Evolutionary conservation across 2,329 filamentous ascomycete species (phyloP).

Genomic region (Cladophialophora chaetospira): DNA sequence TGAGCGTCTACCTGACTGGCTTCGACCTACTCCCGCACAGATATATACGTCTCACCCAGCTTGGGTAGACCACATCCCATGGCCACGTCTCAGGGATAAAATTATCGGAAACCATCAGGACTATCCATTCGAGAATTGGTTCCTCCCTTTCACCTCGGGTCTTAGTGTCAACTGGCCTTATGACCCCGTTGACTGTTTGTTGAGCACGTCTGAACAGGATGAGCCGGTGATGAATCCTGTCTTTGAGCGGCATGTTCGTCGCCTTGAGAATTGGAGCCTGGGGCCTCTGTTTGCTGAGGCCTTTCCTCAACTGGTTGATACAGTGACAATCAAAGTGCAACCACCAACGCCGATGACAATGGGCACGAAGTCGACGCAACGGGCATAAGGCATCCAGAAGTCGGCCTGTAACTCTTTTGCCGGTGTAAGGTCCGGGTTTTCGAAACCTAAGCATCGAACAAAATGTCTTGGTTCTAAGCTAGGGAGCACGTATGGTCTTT

Average conservation of each 20-base stretch:
- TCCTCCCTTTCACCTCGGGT: conserved; percentile 76
- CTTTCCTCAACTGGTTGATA: conserved; percentile 61
- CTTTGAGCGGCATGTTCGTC: conserved; percentile 76
- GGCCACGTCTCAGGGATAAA: conserved; percentile 72
- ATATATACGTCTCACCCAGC: conserved; percentile 68
- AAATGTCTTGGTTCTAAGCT: no score
- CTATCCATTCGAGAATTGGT: conserved; percentile 77
- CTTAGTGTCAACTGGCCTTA: conserved; percentile 84
- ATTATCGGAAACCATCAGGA: conserved; percentile 58
- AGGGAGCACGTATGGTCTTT: no score
- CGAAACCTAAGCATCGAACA: no score
- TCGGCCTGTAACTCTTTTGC: no score
- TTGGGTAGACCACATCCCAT: conserved; percentile 83
- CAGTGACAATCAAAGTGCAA: conserved; percentile 38
- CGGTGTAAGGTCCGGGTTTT: no score
- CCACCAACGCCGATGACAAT: no score
- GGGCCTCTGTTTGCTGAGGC: conserved; percentile 67
- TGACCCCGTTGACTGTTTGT: conserved; percentile 68
- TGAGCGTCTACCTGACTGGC: conserved; percentile 73
- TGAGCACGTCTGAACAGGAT: conserved; percentile 54
- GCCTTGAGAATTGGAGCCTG: conserved; percentile 79
- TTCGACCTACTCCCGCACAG: conserved; percentile 67
- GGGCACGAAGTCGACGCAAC: no score
- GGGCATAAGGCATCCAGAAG: no score
- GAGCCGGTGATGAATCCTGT: conserved; percentile 81